phyloP scores from a whole-genome alignment of 164 flowering plant genomes.

The Chimonanthus salicifolius region DNA sequence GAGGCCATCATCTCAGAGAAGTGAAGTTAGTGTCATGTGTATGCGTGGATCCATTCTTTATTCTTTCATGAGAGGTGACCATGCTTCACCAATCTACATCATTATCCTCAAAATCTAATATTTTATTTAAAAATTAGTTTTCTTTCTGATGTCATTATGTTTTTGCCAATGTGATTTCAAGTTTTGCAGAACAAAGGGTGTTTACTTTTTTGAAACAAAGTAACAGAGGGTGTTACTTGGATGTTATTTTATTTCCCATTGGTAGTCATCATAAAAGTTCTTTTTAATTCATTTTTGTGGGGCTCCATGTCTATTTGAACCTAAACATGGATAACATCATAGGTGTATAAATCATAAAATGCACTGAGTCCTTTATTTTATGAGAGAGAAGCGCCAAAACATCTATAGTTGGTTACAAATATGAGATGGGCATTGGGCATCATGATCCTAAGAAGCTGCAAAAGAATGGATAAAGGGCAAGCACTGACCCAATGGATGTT shows the following conservation, averaged over 20 bases:
- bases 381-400: background rate
- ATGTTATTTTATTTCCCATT: background rate
- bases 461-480: background rate
- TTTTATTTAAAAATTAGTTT: background rate
- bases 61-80: background rate
- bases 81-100: background rate
- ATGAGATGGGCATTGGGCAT: background rate
- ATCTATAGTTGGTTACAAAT: background rate
- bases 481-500: background rate
- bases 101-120: background rate
- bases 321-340: background rate
- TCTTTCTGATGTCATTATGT: background rate
- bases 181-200: too few relatives aligned
- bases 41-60: constrained; percentile 1
- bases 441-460: background rate
- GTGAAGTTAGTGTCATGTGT: background rate
- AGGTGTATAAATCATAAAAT: background rate
- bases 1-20: constrained; percentile 22
- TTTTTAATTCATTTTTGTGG: background rate
- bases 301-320: constrained; percentile 1
- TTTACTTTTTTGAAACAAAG: too few relatives aligned
- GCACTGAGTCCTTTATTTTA: background rate
- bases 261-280: background rate
- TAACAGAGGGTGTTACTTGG: background rate
- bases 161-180: too few relatives aligned